Percentiles rank a stretch among this genome's conserved stretches.
Evolutionary conservation across 139 green algal species (phyloP).

Genomic region (Trebouxia sp.): DNA sequence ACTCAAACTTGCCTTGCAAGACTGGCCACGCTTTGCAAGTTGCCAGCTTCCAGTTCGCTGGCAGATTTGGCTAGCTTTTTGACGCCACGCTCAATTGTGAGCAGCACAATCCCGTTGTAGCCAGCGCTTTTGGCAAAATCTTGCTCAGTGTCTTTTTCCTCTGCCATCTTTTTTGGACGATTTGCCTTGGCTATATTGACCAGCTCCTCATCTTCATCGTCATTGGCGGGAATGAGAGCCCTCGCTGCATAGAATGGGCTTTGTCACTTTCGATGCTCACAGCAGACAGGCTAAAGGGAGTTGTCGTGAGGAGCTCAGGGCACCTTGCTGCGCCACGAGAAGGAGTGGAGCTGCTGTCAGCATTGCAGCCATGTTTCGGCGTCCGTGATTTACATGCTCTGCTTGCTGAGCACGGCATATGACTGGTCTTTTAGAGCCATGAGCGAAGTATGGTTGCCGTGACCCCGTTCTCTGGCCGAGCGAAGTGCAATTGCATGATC

Average conservation of each 20-base stretch:
- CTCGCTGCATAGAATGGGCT: neutral
- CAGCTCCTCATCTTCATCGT: slow-evolving; percentile 31
- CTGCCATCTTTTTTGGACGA: neutral
- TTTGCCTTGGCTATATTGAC: slow-evolving; percentile 28
- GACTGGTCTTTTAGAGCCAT: neutral
- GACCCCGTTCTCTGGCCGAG: neutral
- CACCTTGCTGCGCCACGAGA: neutral
- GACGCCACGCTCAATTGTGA: slow-evolving; percentile 5
- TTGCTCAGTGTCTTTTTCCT: slow-evolving; percentile 17
- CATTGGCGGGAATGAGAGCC: slow-evolving; percentile 14
- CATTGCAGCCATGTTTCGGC: neutral
- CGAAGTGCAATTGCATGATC: too few species aligned
- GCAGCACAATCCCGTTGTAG: neutral
- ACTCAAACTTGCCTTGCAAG: neutral
- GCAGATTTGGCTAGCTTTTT: slow-evolving; percentile 28
- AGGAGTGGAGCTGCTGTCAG: neutral
- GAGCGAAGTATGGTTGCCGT: neutral
- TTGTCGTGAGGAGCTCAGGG: neutral
- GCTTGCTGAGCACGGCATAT: neutral
- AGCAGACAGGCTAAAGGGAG: too few species aligned
- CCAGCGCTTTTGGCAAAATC: slow-evolving; percentile 16
- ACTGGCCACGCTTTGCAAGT: neutral
- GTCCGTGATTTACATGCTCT: neutral
- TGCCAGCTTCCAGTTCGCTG: neutral
- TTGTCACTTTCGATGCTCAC: neutral